phyloP scores from a whole-genome alignment of 1,139 yeast genomes.

The Sugiyamaella grinbergsii region DNA sequence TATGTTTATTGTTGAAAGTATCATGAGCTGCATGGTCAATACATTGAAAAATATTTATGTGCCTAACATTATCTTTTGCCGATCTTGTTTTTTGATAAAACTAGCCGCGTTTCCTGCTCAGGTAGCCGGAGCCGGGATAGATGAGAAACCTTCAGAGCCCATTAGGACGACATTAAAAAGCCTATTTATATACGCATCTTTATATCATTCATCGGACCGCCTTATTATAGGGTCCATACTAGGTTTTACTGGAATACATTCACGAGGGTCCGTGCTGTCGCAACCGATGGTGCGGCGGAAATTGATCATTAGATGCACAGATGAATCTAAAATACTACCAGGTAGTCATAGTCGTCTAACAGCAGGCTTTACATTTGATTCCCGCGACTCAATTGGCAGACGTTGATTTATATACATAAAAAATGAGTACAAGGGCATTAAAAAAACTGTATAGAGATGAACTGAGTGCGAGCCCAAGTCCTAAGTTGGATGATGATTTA shows the following conservation, averaged over 20 bases:
- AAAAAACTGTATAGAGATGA: constrained; percentile 29
- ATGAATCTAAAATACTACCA: too few relatives aligned
- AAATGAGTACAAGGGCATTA: constrained; percentile 32
- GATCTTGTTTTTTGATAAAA: constrained; percentile 10
- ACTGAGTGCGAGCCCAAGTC: constrained; percentile 15
- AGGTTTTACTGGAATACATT: too few relatives aligned
- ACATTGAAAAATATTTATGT: background rate
- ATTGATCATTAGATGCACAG: too few relatives aligned
- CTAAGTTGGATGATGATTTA: constrained; percentile 9
- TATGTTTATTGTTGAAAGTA: background rate
- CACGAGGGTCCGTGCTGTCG: too few relatives aligned
- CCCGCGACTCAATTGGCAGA: background rate
- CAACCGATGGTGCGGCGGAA: too few relatives aligned
- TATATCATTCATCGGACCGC: too few relatives aligned
- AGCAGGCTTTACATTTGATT: background rate
- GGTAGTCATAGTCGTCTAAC: background rate
- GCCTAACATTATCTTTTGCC: constrained; percentile 7
- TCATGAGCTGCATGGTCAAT: background rate
- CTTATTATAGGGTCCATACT: too few relatives aligned
- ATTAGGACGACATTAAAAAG: too few relatives aligned
- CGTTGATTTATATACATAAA: background rate
- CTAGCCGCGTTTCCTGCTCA: background rate
- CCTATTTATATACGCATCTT: too few relatives aligned
- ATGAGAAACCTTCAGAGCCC: background rate
- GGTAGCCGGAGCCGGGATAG: too few relatives aligned